Base-by-base conservation (phyloP, 2,329 filamentous ascomycete species). In the Fusarium solani-melongenae region DNA sequence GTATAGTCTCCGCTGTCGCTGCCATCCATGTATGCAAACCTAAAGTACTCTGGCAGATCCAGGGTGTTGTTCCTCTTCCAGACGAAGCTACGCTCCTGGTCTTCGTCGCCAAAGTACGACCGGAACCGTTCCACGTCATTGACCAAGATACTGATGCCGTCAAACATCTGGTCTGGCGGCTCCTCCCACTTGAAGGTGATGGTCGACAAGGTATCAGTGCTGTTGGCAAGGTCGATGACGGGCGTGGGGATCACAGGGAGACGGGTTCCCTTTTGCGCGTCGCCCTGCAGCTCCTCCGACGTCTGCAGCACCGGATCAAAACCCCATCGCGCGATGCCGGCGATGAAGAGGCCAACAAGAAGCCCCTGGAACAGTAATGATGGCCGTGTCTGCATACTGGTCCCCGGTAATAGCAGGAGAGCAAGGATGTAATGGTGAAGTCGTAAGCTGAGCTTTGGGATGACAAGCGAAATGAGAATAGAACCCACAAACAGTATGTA, bases 381-480 rank as follows among this genome's bases (percentile, higher is more conserved):
- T 0, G 94, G 93, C 0, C 96, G 90, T 7, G 94, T 98, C 75
- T 98, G 95, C 82, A 98, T 91, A 62, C 91, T 92, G 0, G 96
- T 98, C 0, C 95, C 96, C 0, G 95, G 94, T 6, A 98, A 88
- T 1, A 99, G 88, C 0, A 98, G 86, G 15, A 99, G 88, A 1
- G 92, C 95, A 6, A 98, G 87, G 73, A 98, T 94, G 80, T 98
- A 99, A 82, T 99, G 96, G 80, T 99, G 96, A 65, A 99, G 95
- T 36, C 96, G 92, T 58, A 99, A 87, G 70, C 91, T 93, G 60
- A 98, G 90, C 9, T 91, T 89, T 0, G 96, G 96, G 7, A 98
- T 83, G 1, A 89, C 84, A 14, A 97, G 86, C 36, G 93, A 88
- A 58, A 95, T 83, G 33, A 96, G 79, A 38, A 98, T 89, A n/a